Base-by-base conservation (phyloP, 2,329 filamentous ascomycete genomes). In the Aspergillus carbonarius region DNA sequence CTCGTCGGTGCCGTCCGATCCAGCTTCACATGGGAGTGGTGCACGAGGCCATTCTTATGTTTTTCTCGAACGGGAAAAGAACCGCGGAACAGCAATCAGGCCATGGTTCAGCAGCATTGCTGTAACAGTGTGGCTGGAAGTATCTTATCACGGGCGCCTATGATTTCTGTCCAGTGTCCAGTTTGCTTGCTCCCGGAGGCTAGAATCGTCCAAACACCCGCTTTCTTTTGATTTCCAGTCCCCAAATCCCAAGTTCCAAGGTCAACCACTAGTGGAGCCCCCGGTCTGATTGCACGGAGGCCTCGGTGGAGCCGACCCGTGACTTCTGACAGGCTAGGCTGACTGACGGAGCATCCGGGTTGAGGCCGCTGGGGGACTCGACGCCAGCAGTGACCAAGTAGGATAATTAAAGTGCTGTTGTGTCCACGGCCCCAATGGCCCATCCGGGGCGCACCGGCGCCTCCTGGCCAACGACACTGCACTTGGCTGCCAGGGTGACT, bases 1-100 rank as follows among this genome's bases (percentile, higher is more conserved):
- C 12, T 15, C 13, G 13, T 25, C 42, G 23, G 23, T 47, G 42
- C 42, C 42, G 42, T 47, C 42, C 23, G 42, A 47, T 47, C 23
- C 52, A 56, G 53, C 56, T 61, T 65, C 59, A 62, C 57, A 63
- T 64, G 60, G 60, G 51, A 60, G 37, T 18, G 58, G 57, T 58
- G 59, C 59, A 63, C 57, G 61, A 61, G 60, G 50, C 20, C 47
- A 55, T 35, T 44, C 44, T 47, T 40, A 55, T 55, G 34, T 39
- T 58, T 60, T 42, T 57, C 48, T 60, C 35, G 39, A 55, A 58
- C 35, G 17, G 58, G 55, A 53, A 58, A 55, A 42, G 56, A 54
- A 55, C 48, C 18, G 35, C 42, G 23, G 18, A 50, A 25, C 27
- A 32, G 34, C 39, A 15, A 32, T 30, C 18, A 25, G 39, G 40